phyloP scores from a whole-genome alignment of 805 yeast genomes.

The Saccharomycopsis babjevae region DNA sequence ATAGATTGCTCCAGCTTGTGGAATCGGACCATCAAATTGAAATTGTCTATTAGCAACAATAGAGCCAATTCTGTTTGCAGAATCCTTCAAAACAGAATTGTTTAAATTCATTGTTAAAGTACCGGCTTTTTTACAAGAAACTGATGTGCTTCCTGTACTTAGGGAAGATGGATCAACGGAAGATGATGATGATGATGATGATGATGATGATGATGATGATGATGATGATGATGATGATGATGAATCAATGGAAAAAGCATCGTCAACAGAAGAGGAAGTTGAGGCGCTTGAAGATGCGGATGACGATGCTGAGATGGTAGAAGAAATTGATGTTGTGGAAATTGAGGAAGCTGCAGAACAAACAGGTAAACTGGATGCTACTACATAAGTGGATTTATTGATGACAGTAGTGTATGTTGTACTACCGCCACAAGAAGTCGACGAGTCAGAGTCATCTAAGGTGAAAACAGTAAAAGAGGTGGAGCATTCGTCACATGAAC shows the following conservation, averaged over 20 bases:
- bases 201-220: conserved; percentile 20
- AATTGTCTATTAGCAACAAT: conserved; percentile 54
- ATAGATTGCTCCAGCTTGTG: conserved; percentile 44
- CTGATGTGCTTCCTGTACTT: conserved; percentile 9
- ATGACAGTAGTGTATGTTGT: conserved; percentile 15
- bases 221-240: conserved; percentile 23
- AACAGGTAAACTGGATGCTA: conserved; percentile 6
- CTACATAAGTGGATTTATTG: conserved; percentile 14
- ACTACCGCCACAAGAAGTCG: conserved; percentile 9
- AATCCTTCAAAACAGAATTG: conserved; percentile 34
- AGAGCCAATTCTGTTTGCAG: conserved; percentile 43
- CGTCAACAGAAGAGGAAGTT: not conserved
- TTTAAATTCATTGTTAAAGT: conserved; percentile 40
- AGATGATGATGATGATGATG: conserved; percentile 22
- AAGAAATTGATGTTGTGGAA: not conserved
- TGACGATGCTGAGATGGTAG: not conserved
- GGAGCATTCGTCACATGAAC: conserved; percentile 14
- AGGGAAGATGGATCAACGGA: conserved; percentile 19
- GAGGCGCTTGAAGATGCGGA: not conserved
- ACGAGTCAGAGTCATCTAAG: conserved; percentile 14
- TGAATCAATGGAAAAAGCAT: conserved; percentile 16
- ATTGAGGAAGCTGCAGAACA: conserved; percentile 1
- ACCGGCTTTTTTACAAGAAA: conserved; percentile 28
- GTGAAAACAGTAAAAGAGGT: conserved; percentile 17
- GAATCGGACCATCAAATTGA: conserved; percentile 57